phyloP scores from a whole-genome alignment of 208 protist species.

The Leishmania aethiopica region DNA sequence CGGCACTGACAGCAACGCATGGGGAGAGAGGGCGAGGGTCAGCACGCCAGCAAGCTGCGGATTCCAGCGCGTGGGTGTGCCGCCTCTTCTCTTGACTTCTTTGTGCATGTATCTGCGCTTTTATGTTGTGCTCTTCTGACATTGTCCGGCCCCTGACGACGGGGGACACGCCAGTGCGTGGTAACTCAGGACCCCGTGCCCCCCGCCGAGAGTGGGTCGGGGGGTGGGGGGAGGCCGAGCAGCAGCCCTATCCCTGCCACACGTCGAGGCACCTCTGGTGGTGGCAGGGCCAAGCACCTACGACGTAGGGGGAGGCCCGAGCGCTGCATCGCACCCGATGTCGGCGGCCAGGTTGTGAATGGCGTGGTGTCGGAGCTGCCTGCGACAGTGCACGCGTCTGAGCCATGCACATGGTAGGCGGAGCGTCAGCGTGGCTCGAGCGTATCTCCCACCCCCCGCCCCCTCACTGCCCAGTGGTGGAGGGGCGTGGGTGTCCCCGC shows the following conservation, averaged over 20 bases:
- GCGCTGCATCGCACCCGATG: neutral
- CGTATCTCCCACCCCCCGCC: neutral
- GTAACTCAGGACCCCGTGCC: neutral
- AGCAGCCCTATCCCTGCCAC: neutral
- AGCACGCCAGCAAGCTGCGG: neutral
- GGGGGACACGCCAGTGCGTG: neutral
- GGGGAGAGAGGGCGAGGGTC: neutral
- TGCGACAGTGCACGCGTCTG: neutral
- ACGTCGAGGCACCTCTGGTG: neutral
- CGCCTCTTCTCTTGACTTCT: neutral
- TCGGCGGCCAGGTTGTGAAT: neutral
- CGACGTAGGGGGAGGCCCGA: neutral
- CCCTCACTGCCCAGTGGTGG: neutral
- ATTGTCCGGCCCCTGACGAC: no score
- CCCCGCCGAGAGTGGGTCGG: neutral
- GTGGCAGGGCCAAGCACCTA: neutral
- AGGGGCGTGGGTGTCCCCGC: neutral
- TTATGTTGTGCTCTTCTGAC: neutral
- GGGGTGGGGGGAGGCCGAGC: neutral
- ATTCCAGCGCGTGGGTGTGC: neutral
- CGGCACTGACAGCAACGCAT: neutral
- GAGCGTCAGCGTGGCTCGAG: neutral
- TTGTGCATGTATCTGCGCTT: neutral
- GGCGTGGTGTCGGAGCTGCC: neutral
- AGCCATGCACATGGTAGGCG: neutral